A percentile compares a stretch with the other conserved stretches of the same genome.
These are phyloP conservation scores for Hsuehochloa calcarea DNA, from an alignment of 176 grass and related monocot genomes.

Conservation along the genomic window DNA sequence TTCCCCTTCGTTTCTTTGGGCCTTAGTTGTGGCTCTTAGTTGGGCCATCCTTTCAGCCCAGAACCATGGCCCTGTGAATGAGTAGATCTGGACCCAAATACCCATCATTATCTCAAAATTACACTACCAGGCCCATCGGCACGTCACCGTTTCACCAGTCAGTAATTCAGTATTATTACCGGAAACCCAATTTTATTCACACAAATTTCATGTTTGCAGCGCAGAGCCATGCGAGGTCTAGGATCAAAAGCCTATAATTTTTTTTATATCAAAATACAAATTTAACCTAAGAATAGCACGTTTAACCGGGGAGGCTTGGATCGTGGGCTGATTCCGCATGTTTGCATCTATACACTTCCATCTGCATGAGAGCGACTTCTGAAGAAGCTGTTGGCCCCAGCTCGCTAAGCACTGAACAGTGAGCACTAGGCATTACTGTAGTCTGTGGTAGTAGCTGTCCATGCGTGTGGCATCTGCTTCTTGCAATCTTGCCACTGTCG, in stretches of 20 bases:
- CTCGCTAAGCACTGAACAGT: not conserved
- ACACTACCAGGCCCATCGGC: not conserved
- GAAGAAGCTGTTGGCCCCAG: not conserved
- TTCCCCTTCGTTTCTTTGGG: not conserved
- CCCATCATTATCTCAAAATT: not conserved
- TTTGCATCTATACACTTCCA: not conserved
- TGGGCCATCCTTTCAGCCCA: not conserved
- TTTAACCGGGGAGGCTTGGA: no score
- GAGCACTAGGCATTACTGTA: not conserved
- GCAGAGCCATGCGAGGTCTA: no score
- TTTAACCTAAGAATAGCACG: no score
- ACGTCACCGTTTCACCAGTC: not conserved
- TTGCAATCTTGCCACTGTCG: conserved; percentile 2
- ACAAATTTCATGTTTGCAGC: no score
- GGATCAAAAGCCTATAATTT: no score
- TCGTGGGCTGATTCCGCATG: not conserved
- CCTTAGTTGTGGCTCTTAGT: no score
- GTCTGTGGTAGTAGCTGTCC: not conserved
- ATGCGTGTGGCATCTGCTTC: not conserved
- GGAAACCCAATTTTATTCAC: not conserved
- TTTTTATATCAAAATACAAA: no score
- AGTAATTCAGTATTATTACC: not conserved
- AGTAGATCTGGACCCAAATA: not conserved
- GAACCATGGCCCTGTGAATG: not conserved
- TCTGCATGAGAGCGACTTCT: not conserved